Conservation (phyloP, 805 yeast genomes). For the Ogataea philodendri region DNA sequence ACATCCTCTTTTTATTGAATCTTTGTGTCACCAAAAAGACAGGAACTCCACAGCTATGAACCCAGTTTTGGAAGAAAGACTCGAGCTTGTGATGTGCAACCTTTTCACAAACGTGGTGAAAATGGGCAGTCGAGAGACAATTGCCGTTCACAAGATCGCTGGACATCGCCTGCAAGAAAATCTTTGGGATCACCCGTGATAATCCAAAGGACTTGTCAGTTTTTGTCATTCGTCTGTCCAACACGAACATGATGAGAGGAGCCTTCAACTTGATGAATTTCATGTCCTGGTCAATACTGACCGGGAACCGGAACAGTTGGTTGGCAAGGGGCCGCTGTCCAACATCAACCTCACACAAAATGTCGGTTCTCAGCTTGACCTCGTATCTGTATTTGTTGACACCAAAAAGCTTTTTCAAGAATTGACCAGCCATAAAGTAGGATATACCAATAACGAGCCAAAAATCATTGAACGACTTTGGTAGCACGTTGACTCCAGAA, state of each 20-base stretch:
- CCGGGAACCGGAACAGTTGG: conserved; percentile 65
- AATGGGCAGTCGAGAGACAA: conserved; percentile 74
- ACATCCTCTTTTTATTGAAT: conserved; percentile 90
- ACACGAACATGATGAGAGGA: conserved; percentile 77
- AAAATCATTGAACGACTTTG: conserved; percentile 70
- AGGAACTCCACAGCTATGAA: conserved; percentile 85
- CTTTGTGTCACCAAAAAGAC: conserved; percentile 83
- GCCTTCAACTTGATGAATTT: conserved; percentile 74
- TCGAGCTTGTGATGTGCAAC: conserved; percentile 86
- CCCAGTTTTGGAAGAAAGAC: conserved; percentile 89
- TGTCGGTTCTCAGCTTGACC: conserved; percentile 61
- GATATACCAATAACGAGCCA: conserved; percentile 92
- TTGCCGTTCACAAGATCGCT: conserved; percentile 82
- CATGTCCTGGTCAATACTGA: conserved; percentile 54
- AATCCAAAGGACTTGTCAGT: conserved; percentile 93
- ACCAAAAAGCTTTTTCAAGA: conserved; percentile 73
- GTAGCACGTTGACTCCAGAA: conserved; percentile 90
- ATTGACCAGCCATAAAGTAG: conserved; percentile 75
- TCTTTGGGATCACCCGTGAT: conserved; percentile 85
- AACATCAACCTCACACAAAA: conserved; percentile 69
- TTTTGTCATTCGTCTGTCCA: conserved; percentile 92
- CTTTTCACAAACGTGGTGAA: conserved; percentile 91
- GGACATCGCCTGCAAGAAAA: conserved; percentile 92
- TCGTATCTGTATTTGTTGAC: conserved; percentile 74
- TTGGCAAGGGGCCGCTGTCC: conserved; percentile 79